Evolutionary conservation across 306 rosid genomes (phyloP), one percentile per base, ranked within the genome.

Genomic region (Abrus pulchellus): DNA sequence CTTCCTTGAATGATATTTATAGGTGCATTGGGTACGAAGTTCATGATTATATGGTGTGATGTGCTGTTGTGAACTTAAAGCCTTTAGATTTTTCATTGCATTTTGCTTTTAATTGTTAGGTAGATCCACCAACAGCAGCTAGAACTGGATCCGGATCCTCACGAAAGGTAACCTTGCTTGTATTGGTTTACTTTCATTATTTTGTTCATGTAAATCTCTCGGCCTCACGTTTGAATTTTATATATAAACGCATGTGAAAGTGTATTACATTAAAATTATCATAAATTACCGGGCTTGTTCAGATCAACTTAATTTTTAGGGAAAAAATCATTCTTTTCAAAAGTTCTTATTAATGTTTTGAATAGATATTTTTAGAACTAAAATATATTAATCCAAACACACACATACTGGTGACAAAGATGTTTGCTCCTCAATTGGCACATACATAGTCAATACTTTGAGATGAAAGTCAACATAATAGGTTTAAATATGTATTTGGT

Each of bases 81-180:
- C 80, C 47, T 47, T 30, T 38, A 45, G 2, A 28, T 53, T 79
- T 72, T 69, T 62, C 9, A 41, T 53, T 34, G 49, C 44, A 8
- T 9, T 76, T 34, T 9, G 72, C 34, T 76, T 76, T 79, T 73
- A 72, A 14, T 80, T 86, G 69, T 79, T 81, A 95, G 99, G 86
- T 93, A 81, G 97, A 93, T 79, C 90, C 98, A 50, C 98, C 98
- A 68, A 57, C 87, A 30, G 91, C 89, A 20, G 85, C 93, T 82
- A 88, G 90, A 85, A 83, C 89, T 72, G 97, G 97, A 54, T 92
- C 97, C 1, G 97, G 94, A 78, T 86, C 98, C 45, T 92, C 97
- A 11, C 83, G 99, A 82, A 95, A 95, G 99, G 99, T 95, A 82
- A 67, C 79, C 30, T 56, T 64, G 71, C 64, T 53, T 74, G 52